Evolutionary conservation across 371 early-diverging fungal species (phyloP), one percentile per base, ranked within the genome.

Genomic region (Rhizomucor miehei): DNA sequence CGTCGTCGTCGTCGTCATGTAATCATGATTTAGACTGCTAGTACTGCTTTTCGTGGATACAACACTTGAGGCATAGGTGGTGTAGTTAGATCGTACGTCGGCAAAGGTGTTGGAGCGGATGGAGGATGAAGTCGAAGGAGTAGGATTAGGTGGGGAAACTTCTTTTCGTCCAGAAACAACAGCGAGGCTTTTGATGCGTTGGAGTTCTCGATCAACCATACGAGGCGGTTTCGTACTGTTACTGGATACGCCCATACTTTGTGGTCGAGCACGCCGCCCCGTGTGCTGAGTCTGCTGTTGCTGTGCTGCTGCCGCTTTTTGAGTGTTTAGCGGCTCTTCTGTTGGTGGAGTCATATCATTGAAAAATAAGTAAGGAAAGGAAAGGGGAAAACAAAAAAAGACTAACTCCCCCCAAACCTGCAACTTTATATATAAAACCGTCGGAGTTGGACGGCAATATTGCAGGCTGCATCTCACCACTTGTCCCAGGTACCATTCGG

Each of bases 131-230:
- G 14, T 19, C 44, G 12, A 46, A 51, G 11, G 65, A 57, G n/a
- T 48, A 39, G 50, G 66, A 59, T 6, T 57, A 43, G 1, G 50
- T 44, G 16, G 59, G 62, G 6, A 44, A 24, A 11, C 51, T 37
- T 4, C 40, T 21, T 69, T 73, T 5, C 69, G 47, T 5, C 70
- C 74, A 10, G 75, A 75, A 3, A 75, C 75, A 2, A 75, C 72
- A 4, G 63, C 75, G 4, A 71, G 36, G 17, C 72, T 71, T 52
- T 75, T 75, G 34, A 75, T 59, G 25, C 72, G 65, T 17, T 75
- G 64, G 3, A 75, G 59, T 40, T 75, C 75, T 34, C 62, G 59
- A 36, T 75, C 75, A 1, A 64, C 65, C 21, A 56, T 61, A 25
- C 67, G 63, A 40, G 57, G 53, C 41, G 54, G 54, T 48, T 55